Conservation (phyloP, 345 rosid genomes). For the Angophora floribunda region DNA sequence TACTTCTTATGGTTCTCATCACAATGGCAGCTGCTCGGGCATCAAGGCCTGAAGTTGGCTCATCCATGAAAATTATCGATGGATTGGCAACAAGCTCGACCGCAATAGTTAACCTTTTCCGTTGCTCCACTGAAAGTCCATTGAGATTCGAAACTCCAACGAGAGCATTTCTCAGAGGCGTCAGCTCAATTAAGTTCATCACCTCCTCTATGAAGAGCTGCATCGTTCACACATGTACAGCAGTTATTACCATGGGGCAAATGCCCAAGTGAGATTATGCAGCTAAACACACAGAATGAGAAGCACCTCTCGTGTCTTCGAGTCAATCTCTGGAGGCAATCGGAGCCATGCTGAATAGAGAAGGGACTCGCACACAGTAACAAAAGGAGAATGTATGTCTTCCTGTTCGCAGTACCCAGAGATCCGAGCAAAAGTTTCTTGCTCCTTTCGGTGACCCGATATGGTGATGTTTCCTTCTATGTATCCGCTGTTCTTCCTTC, state of each 20-base stretch:
- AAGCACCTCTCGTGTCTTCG: conserved; percentile 1
- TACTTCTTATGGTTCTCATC: conserved; percentile 5
- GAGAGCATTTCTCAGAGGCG: conserved; percentile 1
- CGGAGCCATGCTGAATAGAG: conserved; percentile 11
- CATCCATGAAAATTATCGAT: conserved; percentile 15
- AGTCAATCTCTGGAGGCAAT: neutral
- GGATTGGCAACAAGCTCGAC: conserved; percentile 17
- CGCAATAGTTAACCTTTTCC: conserved; percentile 12
- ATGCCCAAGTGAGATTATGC: neutral
- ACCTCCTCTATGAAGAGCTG: conserved; percentile 6
- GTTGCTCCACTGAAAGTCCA: conserved; percentile 12
- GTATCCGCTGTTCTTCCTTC: conserved; percentile 7
- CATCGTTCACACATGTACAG: neutral
- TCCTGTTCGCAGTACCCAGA: conserved; percentile 7
- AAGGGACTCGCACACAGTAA: conserved; percentile 8
- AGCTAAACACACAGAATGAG: neutral
- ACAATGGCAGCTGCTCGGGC: conserved; percentile 17
- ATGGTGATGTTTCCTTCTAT: conserved; percentile 4
- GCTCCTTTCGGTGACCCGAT: conserved; percentile 1
- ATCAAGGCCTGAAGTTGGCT: conserved; percentile 17
- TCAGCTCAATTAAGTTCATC: conserved; percentile 7
- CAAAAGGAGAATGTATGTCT: conserved; percentile 7
- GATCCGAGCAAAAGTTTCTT: neutral
- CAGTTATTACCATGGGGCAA: neutral
- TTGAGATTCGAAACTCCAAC: conserved; percentile 3